These are phyloP conservation scores for Penicillium carneum DNA, from an alignment of 2,329 filamentous ascomycete species.

Conservation along the genomic window DNA sequence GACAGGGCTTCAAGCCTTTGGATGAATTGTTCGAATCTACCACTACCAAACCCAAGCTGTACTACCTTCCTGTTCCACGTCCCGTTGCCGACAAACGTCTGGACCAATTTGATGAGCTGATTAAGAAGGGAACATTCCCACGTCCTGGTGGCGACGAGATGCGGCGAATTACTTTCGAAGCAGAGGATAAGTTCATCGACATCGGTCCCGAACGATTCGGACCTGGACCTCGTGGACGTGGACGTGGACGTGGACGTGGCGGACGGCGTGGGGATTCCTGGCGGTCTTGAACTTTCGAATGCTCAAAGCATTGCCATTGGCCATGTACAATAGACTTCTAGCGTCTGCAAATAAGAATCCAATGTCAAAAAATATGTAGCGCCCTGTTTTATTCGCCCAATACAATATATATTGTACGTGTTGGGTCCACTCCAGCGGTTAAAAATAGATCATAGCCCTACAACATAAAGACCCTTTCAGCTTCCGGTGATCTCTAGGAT, in stretches of 20 bases:
- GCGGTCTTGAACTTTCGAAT: constrained; percentile 34
- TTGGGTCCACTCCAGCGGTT: neutral
- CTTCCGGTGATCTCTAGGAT: constrained; percentile 3
- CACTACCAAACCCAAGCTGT: constrained; percentile 68
- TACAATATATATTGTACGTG: neutral
- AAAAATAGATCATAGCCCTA: constrained; percentile 20
- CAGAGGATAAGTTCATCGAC: constrained; percentile 71
- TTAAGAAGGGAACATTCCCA: constrained; percentile 49
- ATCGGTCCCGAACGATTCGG: constrained; percentile 66
- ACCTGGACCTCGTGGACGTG: constrained; percentile 48
- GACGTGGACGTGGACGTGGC: constrained; percentile 46
- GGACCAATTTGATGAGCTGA: constrained; percentile 61
- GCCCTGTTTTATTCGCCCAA: neutral
- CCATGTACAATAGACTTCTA: constrained; percentile 26
- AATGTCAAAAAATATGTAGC: neutral
- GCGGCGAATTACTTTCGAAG: constrained; percentile 77
- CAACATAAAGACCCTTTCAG: constrained; percentile 4
- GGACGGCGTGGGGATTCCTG: constrained; percentile 39
- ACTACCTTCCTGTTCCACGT: constrained; percentile 70
- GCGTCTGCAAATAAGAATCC: neutral
- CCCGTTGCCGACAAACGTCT: constrained; percentile 71
- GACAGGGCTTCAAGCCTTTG: constrained; percentile 62
- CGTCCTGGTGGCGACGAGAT: constrained; percentile 60
- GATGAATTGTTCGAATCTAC: constrained; percentile 69
- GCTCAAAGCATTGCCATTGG: constrained; percentile 11